Base-by-base conservation (phyloP, 2,329 filamentous ascomycete genomes). In the Alternaria arbusti region DNA sequence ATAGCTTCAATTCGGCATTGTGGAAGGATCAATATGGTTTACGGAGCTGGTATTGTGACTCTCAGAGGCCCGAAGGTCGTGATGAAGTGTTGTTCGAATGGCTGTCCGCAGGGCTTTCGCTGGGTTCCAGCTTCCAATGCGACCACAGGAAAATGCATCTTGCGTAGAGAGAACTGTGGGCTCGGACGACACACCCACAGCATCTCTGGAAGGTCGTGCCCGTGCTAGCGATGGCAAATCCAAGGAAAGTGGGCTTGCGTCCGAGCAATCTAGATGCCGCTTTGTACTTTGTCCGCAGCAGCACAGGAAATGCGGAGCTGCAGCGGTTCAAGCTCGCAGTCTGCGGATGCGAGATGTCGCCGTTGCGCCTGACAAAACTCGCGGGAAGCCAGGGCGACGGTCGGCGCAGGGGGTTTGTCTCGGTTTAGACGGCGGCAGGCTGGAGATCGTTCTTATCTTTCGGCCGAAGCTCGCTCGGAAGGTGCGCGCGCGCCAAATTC, bases 321-420 rank as follows among this genome's bases (percentile, higher is more conserved):
- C 22, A 69, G 68, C 73, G 73, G 74, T 71, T 65, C 70, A 72
- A 65, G 57, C 63, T 73, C 73, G 74, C 70, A 36, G 28, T 57
- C 61, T 71, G 72, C 74, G 74, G 74, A 30, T 71, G 74, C 75
- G 75, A 77, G 61, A 36, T 73, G 67, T 75, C 66, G 64, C 72
- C 72, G 71, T 65, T 30, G 65, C 69, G 10, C 22, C 57, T 70
- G 72, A 17, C 49, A 52, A 68, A 57, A 40, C 63, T 62, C 60
- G 71, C 69, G 64, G 63, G 23, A 65, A 54, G 32, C 45, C 49
- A 64, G 68, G 68, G 63, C 56, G 30, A 59, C 32, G 50, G 59
- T 67, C 62, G 61, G 25, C 36, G 70, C 61, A 51, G 30, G 47
- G 44, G 50, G 45, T 26, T 20, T 63, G 11, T 25, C 56, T 71